Evolutionary conservation across 352 stramenopile genomes (phyloP).

Genomic region (Phytophthora rubi): DNA sequence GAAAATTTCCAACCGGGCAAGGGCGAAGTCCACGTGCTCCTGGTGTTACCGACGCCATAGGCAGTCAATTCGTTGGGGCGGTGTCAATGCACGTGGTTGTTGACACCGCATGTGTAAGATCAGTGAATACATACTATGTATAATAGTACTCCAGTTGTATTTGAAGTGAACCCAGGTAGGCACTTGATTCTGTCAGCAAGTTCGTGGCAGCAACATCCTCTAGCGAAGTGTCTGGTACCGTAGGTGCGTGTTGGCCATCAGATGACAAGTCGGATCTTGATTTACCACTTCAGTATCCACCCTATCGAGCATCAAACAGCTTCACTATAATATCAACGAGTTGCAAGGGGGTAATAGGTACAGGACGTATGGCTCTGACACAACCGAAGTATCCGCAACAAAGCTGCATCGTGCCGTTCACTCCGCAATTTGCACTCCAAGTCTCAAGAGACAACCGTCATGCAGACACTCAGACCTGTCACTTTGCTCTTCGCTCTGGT

Average conservation of each 20-base stretch:
- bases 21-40: background rate
- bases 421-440: slow-evolving; percentile 15
- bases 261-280: background rate
- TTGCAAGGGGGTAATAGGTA: slow-evolving; percentile 15
- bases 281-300: slow-evolving; percentile 4
- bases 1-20: background rate
- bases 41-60: too few relatives aligned
- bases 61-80: too few relatives aligned
- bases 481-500: slow-evolving; percentile 13
- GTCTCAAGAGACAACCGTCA: slow-evolving; percentile 3
- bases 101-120: slow-evolving; percentile 1
- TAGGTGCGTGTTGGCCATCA: background rate
- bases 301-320: background rate
- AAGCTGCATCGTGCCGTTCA: slow-evolving; percentile 2
- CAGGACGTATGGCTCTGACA: background rate
- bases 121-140: slow-evolving; percentile 2
- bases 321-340: slow-evolving; percentile 3
- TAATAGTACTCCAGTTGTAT: too few relatives aligned
- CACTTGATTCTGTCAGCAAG: background rate
- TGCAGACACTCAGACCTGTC: slow-evolving; percentile 7
- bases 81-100: too few relatives aligned
- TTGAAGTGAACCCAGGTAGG: too few relatives aligned
- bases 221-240: background rate
- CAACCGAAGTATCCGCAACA: background rate
- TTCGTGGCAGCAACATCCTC: background rate